Percentiles rank a stretch among this genome's conserved stretches.
Conservation (phyloP, 352 stramenopile genomes). For the Phytophthora litchii region DNA sequence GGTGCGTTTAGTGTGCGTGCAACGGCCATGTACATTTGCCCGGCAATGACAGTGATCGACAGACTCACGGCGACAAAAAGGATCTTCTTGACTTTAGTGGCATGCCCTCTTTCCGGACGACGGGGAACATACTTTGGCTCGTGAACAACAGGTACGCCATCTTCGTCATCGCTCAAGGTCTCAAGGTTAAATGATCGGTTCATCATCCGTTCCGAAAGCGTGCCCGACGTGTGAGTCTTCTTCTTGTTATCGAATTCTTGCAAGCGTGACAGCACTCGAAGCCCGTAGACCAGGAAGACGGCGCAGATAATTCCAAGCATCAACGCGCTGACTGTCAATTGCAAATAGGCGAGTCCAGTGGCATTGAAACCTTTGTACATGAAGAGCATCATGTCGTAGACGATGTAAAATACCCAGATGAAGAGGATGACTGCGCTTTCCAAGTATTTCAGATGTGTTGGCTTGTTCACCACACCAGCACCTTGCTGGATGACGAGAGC, state of each 20-base stretch:
- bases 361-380: conserved; percentile 39
- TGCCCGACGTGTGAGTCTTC: conserved; percentile 17
- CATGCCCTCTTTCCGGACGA: conserved; percentile 16
- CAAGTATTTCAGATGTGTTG: conserved; percentile 23
- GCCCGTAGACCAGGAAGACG: conserved; percentile 33
- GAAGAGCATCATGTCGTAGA: conserved; percentile 32
- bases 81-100: conserved; percentile 32
- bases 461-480: conserved; percentile 13
- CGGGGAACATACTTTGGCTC: conserved; percentile 6
- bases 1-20: conserved; percentile 13
- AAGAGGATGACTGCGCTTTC: conserved; percentile 25
- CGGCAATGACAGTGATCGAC: conserved; percentile 31
- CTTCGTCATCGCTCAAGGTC: conserved; percentile 28
- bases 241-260: conserved; percentile 27
- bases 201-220: conserved; percentile 11
- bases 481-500: conserved; percentile 38
- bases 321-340: conserved; percentile 24
- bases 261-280: conserved; percentile 30
- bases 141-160: conserved; percentile 25
- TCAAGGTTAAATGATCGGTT: conserved; percentile 32
- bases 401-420: conserved; percentile 37
- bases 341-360: conserved; percentile 23
- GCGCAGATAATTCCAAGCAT: conserved; percentile 35
- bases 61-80: conserved; percentile 26
- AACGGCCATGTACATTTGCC: conserved; percentile 53